These are phyloP conservation scores for Beauveria asiatica DNA, from an alignment of 2,329 filamentous ascomycete genomes.

Conservation along the genomic window DNA sequence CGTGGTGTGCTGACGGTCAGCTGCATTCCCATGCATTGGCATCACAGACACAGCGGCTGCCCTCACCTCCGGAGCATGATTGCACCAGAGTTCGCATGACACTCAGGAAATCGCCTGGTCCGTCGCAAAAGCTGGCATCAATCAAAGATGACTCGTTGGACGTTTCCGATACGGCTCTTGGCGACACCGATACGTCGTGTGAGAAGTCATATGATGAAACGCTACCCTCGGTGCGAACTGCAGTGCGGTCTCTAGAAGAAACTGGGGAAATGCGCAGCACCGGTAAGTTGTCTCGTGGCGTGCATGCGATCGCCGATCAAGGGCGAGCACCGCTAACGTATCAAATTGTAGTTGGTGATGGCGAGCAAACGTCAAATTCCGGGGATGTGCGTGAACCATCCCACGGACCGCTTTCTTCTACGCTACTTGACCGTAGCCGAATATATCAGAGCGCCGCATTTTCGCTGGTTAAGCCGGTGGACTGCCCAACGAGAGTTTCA, in stretches of 20 bases:
- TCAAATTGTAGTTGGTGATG: background rate
- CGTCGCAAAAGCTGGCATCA: background rate
- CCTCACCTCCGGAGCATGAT: background rate
- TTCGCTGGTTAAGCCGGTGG: background rate
- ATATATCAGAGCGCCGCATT: background rate
- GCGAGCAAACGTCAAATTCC: background rate
- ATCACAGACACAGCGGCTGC: background rate
- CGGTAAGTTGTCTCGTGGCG: background rate
- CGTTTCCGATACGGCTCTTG: background rate
- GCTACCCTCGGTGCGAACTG: background rate
- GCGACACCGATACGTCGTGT: background rate
- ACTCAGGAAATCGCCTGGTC: background rate
- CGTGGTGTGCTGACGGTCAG: background rate
- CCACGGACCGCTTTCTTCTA: background rate
- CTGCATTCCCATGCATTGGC: background rate
- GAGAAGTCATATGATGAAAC: background rate
- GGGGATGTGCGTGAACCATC: background rate
- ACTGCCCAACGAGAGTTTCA: background rate
- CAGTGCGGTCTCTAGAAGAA: background rate
- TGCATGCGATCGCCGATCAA: background rate
- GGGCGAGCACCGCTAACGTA: background rate
- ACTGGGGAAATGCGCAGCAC: background rate
- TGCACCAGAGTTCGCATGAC: background rate
- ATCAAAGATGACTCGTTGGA: background rate
- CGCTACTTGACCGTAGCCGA: background rate